Percentiles rank a stretch among this genome's conserved stretches.
Evolutionary conservation across 164 flowering plant genomes (phyloP).

Genomic region (Tetrastigma voinierianum): DNA sequence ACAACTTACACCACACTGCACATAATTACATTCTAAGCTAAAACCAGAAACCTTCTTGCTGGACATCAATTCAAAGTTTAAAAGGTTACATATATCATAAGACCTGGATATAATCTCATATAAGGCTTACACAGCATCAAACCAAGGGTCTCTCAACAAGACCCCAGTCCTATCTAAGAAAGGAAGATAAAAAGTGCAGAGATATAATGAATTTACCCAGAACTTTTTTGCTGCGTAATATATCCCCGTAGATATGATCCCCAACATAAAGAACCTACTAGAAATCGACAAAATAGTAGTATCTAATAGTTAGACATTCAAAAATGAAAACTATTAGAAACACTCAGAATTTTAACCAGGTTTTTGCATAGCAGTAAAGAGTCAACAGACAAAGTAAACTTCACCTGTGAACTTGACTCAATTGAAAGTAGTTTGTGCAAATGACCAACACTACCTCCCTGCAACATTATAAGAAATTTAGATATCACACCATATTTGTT

Average conservation of each 20-base stretch:
- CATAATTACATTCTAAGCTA: no score
- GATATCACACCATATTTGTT: neutral
- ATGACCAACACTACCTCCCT: slow-evolving; percentile 97
- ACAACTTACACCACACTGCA: no score
- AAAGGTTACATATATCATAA: neutral
- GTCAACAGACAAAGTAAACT: neutral
- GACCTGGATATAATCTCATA: neutral
- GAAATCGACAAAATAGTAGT: slow-evolving; percentile 6
- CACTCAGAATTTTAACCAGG: neutral
- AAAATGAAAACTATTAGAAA: slow-evolving; percentile 1
- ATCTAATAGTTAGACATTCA: neutral
- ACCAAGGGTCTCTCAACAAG: neutral
- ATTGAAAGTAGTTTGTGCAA: slow-evolving; percentile 85
- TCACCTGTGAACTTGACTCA: slow-evolving; percentile 96
- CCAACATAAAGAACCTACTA: slow-evolving; percentile 97
- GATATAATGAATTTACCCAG: slow-evolving; percentile 48
- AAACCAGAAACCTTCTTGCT: no score
- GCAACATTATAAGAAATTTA: slow-evolving; percentile 13
- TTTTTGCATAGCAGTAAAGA: neutral
- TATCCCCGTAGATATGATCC: slow-evolving; percentile 99
- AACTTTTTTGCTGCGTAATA: slow-evolving; percentile 95
- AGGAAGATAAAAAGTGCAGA: neutral
- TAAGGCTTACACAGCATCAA: neutral
- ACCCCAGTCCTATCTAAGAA: neutral
- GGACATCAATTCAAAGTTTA: neutral